Base-by-base conservation (phyloP, 2,329 filamentous ascomycete genomes). In the Penicillium sp. region DNA sequence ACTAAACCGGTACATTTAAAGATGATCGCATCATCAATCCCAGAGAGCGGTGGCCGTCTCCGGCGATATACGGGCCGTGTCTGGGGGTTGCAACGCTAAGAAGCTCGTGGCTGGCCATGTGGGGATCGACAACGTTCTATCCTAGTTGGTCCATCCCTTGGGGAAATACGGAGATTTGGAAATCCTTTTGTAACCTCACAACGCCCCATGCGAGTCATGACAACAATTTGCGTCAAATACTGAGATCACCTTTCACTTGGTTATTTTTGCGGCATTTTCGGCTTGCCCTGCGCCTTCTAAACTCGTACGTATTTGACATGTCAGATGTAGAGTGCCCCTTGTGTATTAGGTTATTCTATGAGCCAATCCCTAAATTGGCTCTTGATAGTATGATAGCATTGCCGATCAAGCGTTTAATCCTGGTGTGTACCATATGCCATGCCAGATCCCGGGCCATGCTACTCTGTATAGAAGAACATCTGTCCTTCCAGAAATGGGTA, bases 81-180 rank as follows among this genome's bases (percentile, higher is more conserved):
- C 44, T 34, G 32, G 47, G 23, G 31, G 50, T 50, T 49, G n/a
- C 39, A 49, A 23, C 44, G 25, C 45, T n/a, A 49, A 44, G 32
- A 18, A 9, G 15, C 56, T 48, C 56, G 54, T 58, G 56, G 56
- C 34, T 50, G 15, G 34, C 54, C 56, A 58, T 56, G 56, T 58
- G 56, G 56, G 54, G 56, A 56, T 58, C 56, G 50, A 18, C 51
- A 29, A 6, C 9, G 6, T 42, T 38, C 16, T 42, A 9, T 12
- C 38, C 46, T 15, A n/a, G 50, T 18, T n/a, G 12, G 32, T 16
- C 18, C 6, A 54, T 50, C 31, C 38, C 38, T 50, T 48, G 37
- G 25, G 37, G 25, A 16, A 27, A 34, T 9, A 10, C 10, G 10
- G 29, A 29, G 29, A 29, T 29, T 25, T 39, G 4, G 46, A 35